These are phyloP conservation scores for Ophiostoma ulmi DNA, from an alignment of 2,329 filamentous ascomycete species.

Conservation along the genomic window DNA sequence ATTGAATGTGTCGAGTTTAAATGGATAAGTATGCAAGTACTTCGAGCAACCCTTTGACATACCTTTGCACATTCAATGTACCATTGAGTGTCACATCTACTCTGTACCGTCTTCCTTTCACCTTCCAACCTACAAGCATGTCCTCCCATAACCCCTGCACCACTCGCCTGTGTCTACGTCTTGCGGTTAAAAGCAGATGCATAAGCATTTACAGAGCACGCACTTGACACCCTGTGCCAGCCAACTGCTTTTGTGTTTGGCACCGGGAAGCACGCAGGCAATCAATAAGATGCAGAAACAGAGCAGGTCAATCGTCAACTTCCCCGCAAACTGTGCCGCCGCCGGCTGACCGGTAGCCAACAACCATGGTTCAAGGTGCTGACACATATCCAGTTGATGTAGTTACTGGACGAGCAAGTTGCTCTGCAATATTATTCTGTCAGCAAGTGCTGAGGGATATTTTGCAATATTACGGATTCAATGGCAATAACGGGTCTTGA, in stretches of 20 bases:
- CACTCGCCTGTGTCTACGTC: neutral
- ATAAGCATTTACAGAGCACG: too few relatives aligned
- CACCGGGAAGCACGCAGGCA: too few relatives aligned
- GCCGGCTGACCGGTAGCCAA: neutral
- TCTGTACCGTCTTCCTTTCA: too few relatives aligned
- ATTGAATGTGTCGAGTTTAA: too few relatives aligned
- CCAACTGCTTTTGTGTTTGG: neutral
- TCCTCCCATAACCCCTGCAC: neutral
- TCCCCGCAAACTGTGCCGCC: constrained; percentile 3
- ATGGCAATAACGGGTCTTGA: neutral
- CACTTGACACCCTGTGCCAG: too few relatives aligned
- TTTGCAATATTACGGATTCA: neutral
- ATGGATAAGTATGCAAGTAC: too few relatives aligned
- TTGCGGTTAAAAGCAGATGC: neutral
- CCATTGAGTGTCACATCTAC: too few relatives aligned
- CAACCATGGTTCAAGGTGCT: neutral
- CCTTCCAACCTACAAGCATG: too few relatives aligned
- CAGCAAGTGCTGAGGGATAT: neutral
- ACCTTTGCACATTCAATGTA: too few relatives aligned
- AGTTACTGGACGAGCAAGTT: neutral
- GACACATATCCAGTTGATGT: neutral
- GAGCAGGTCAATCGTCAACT: neutral
- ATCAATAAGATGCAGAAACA: neutral
- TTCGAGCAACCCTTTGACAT: too few relatives aligned
- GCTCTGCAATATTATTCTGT: neutral